Evolutionary conservation across 306 rosid genomes (phyloP).

Genomic region (Echinosophora koreensis): DNA sequence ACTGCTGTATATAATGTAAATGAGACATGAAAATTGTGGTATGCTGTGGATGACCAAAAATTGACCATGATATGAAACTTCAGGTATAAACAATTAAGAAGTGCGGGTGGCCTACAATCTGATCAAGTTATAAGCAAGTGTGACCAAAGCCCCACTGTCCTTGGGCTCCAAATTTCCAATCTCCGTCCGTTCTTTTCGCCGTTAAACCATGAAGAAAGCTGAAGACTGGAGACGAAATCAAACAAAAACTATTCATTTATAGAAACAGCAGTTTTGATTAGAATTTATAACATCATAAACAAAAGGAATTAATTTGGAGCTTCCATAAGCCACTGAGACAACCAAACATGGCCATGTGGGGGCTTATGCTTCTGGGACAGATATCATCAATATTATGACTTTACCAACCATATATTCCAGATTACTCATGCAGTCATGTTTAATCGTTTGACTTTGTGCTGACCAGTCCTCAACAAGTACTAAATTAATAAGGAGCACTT

Average conservation of each 20-base stretch:
- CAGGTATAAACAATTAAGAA: background rate
- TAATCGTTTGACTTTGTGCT: constrained; percentile 38
- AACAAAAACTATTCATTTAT: background rate
- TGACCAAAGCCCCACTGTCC: constrained; percentile 38
- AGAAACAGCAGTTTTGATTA: background rate
- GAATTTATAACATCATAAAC: constrained; percentile 17
- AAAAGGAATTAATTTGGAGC: constrained; percentile 3
- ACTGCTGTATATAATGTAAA: background rate
- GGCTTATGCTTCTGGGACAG: background rate
- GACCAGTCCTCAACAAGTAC: background rate
- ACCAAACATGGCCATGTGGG: constrained; percentile 53
- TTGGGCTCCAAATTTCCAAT: constrained; percentile 41
- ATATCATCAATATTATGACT: constrained; percentile 42
- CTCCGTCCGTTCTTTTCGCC: constrained; percentile 53
- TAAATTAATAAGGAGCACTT: constrained; percentile 43
- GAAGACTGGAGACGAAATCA: background rate
- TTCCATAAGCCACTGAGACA: background rate
- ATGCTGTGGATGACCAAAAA: background rate
- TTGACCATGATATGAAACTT: background rate
- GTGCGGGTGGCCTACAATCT: constrained; percentile 3
- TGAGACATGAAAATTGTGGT: background rate
- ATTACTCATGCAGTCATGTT: constrained; percentile 38
- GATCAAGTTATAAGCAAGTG: background rate
- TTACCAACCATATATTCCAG: background rate
- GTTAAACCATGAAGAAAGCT: constrained; percentile 50